Evolutionary conservation across 2,329 filamentous ascomycete species (phyloP).

Genomic region (Endocalyx cinctus): DNA sequence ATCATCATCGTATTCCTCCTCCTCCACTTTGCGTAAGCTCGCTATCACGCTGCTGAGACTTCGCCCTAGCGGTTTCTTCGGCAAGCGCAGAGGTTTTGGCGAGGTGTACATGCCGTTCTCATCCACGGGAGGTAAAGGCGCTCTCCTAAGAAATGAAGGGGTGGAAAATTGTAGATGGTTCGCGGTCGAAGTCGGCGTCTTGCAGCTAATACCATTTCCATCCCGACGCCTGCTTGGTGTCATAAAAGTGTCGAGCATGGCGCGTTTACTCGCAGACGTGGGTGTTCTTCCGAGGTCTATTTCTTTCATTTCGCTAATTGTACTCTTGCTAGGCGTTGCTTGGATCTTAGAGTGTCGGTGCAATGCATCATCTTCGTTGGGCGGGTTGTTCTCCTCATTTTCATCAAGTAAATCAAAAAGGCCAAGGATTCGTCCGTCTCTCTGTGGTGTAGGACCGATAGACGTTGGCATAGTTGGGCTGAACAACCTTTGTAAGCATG

Average conservation of each 20-base stretch:
- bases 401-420: slow-evolving; percentile 67
- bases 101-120: slow-evolving; percentile 51
- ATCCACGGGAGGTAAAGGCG: slow-evolving; percentile 45
- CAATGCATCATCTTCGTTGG: slow-evolving; percentile 37
- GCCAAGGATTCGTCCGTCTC: slow-evolving; percentile 71
- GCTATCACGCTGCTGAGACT: slow-evolving; percentile 72
- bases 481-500: slow-evolving; percentile 56
- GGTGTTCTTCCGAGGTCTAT: slow-evolving; percentile 43
- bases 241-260: slow-evolving; percentile 58
- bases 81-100: slow-evolving; percentile 47
- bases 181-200: slow-evolving; percentile 47
- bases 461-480: slow-evolving; percentile 54
- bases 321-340: slow-evolving; percentile 45
- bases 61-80: slow-evolving; percentile 58
- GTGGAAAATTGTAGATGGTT: slow-evolving; percentile 62
- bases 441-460: slow-evolving; percentile 75
- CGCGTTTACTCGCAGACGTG: slow-evolving; percentile 54
- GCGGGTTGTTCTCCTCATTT: slow-evolving; percentile 45
- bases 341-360: slow-evolving; percentile 24
- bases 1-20: slow-evolving; percentile 67
- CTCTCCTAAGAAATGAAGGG: slow-evolving; percentile 63
- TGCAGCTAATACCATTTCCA: slow-evolving; percentile 30
- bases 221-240: slow-evolving; percentile 56
- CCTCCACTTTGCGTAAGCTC: slow-evolving; percentile 63
- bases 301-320: slow-evolving; percentile 21